phyloP scores from a whole-genome alignment of 768 basidiomycete species.

The Suillus paluster region DNA sequence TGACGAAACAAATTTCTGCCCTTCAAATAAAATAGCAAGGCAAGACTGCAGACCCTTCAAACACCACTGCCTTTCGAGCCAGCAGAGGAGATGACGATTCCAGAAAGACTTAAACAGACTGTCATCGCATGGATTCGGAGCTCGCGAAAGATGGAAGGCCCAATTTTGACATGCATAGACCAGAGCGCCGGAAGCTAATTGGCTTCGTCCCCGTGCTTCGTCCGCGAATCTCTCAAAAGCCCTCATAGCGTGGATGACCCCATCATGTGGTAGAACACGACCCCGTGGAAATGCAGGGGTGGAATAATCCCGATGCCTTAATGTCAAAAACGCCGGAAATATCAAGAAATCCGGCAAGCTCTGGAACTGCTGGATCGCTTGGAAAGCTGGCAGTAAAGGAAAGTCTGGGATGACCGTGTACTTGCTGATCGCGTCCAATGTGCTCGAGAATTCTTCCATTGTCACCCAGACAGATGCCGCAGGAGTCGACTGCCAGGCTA shows the following conservation, averaged over 20 bases:
- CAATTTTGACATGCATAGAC: neutral
- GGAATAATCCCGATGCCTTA: neutral
- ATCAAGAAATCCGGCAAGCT: neutral
- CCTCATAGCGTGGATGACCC: neutral
- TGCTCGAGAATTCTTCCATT: neutral
- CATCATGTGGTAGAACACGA: neutral
- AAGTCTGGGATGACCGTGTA: neutral
- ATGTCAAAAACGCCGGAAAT: neutral
- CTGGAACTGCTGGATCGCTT: neutral
- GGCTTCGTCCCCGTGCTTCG: neutral
- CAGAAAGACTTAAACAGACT: neutral
- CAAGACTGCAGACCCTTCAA: neutral
- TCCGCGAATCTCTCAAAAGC: neutral
- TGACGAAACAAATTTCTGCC: neutral
- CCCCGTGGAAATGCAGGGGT: neutral
- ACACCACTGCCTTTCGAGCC: slow-evolving; percentile 1
- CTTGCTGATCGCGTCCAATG: neutral
- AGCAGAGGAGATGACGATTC: neutral
- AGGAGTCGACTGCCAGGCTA: neutral
- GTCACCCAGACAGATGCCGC: neutral
- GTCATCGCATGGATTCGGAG: neutral
- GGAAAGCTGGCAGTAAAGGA: neutral
- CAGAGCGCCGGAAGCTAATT: neutral
- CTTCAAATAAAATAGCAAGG: neutral
- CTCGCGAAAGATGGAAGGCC: neutral